phyloP scores from a whole-genome alignment of 179 eudicot genomes.

The Patellifolia procumbens region DNA sequence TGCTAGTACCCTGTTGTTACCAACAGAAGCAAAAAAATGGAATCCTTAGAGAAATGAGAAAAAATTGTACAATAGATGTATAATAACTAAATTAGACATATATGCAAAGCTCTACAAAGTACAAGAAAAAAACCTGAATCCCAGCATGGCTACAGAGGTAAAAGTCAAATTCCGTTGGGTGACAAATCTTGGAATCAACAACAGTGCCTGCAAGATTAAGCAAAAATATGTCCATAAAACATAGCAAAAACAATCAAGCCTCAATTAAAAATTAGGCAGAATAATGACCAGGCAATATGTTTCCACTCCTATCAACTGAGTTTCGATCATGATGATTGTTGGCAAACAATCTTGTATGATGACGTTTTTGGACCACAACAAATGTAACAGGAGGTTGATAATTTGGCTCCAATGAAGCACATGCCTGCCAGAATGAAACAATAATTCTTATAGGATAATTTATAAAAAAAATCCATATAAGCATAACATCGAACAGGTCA shows the following conservation, averaged over 20 bases:
- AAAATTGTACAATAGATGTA: neutral
- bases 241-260: neutral
- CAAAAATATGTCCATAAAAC: neutral
- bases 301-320: conserved; percentile 77
- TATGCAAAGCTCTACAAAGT: conserved; percentile 1
- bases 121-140: conserved; percentile 55
- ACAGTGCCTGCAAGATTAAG: conserved; percentile 64
- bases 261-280: neutral
- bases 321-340: conserved; percentile 63
- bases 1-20: conserved; percentile 75
- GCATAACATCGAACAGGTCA: neutral
- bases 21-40: neutral
- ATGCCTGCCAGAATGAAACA: conserved; percentile 52
- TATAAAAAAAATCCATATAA: neutral
- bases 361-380: conserved; percentile 91
- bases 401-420: conserved; percentile 74
- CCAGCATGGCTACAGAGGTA: conserved; percentile 96
- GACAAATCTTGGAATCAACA: conserved; percentile 90
- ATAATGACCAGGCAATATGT: conserved; percentile 73
- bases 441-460: neutral
- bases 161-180: conserved; percentile 92
- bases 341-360: conserved; percentile 88
- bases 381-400: conserved; percentile 91
- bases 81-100: no score
- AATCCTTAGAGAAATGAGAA: neutral